phyloP scores from a whole-genome alignment of 1,284 basidiomycete genomes.

The Naganishia liquefaciens region DNA sequence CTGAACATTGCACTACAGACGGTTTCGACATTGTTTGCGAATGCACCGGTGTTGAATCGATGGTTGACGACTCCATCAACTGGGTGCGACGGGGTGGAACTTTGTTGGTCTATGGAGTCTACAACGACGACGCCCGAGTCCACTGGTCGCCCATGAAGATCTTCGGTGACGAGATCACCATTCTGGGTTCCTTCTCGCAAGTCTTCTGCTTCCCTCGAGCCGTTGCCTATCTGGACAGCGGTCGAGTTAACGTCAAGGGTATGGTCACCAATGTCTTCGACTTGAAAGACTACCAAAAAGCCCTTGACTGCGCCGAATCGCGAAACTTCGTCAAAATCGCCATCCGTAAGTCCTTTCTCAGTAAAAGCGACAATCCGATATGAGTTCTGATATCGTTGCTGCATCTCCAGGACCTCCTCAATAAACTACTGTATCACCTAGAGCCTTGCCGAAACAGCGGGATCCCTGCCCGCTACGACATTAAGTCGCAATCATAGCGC shows the following conservation, averaged over 20 bases:
- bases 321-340: constrained; percentile 27
- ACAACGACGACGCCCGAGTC: constrained; percentile 69
- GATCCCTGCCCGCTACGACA: neutral
- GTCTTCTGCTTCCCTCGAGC: constrained; percentile 83
- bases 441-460: neutral
- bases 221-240: constrained; percentile 79
- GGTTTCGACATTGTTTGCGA: constrained; percentile 88
- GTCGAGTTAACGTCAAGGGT: constrained; percentile 76
- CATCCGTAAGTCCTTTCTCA: constrained; percentile 15
- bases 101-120: constrained; percentile 64
- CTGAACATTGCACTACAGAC: constrained; percentile 45
- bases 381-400: neutral
- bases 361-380: neutral
- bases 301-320: constrained; percentile 64
- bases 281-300: constrained; percentile 74
- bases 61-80: constrained; percentile 77
- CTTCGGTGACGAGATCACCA: constrained; percentile 79
- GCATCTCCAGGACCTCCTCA: constrained; percentile 14
- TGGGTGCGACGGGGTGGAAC: constrained; percentile 78
- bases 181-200: constrained; percentile 82
- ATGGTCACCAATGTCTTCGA: constrained; percentile 78
- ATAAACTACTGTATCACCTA: constrained; percentile 5
- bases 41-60: constrained; percentile 76
- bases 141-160: constrained; percentile 83
- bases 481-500: neutral